Evolutionary conservation across 495 filamentous ascomycete species (phyloP), one percentile per base, ranked within the genome.

Genomic region (Podospora australis): DNA sequence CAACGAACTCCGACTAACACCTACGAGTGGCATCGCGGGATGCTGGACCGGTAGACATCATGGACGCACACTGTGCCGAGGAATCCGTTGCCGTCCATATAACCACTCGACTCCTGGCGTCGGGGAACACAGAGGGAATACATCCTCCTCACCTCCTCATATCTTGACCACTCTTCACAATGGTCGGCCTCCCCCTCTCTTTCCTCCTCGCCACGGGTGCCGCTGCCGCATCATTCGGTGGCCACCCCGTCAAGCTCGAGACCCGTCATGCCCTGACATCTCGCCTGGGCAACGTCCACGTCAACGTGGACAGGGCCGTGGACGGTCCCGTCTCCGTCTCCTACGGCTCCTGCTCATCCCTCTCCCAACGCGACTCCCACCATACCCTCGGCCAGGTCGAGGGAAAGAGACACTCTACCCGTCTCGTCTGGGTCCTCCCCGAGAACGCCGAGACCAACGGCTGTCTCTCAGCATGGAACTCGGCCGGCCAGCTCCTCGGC

Each of bases 401-500:
- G 4, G 55, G 21, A 26, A 55, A 6, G 48, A 42, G 34, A 13
- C 49, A 36, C 40, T 43, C 8, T 51, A 68, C 30, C 54, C 60
- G 71, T 25, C 54, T 80, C 8, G 72, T 82, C 14, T 82, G 78
- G 78, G 44, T 77, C 29, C 56, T 78, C 6, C 78, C 78, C 0
- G 65, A 69, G n/a, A 57, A 71, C 44, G 62, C 65, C 2, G 50
- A 51, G 22, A 53, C 61, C 11, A 57, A 54, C 20, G 77, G 77
- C 9, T 82, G 78, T 55, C 62, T 82, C 39, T 70, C 75, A 23
- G 78, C 78, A 5, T 82, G 70, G 73, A 57, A 64, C 50, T 53
- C 55, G 4, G 48, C 53, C 22, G 62, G 59, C 6, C 24, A 24
- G 1, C 56, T 77, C 0, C 52, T 80, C 6, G 71, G 72, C 24